Percentiles rank a stretch among this genome's conserved stretches.
These are phyloP conservation scores for Fonsecaea multimorphosa DNA, from an alignment of 2,329 filamentous ascomycete genomes.

Conservation along the genomic window DNA sequence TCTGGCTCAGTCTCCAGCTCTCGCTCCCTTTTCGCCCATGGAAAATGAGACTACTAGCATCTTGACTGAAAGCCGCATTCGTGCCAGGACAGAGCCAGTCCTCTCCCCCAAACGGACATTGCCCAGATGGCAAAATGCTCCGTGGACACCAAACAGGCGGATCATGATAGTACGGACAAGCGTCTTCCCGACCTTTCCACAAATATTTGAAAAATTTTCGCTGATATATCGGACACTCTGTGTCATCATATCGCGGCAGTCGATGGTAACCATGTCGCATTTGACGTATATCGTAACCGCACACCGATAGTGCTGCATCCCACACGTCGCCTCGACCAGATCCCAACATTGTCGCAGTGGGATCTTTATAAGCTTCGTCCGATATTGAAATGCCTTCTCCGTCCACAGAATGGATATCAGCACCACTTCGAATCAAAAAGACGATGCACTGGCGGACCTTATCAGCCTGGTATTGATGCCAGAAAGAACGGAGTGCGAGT, in stretches of 20 bases:
- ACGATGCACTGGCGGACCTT: not conserved
- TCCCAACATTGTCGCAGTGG: not conserved
- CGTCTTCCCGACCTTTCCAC: conserved; percentile 9
- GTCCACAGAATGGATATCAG: not conserved
- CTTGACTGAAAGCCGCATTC: not conserved
- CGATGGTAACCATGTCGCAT: conserved; percentile 1
- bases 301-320: conserved; percentile 1
- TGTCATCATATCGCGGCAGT: not conserved
- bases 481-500: not conserved
- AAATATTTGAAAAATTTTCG: not conserved
- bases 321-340: not conserved
- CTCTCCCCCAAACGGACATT: not conserved
- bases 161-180: conserved; percentile 5
- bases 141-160: conserved; percentile 9
- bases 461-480: not conserved
- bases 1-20: too few relatives aligned
- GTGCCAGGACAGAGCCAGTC: not conserved
- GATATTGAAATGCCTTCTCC: not conserved
- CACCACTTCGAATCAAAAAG: not conserved
- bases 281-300: not conserved
- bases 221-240: not conserved
- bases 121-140: not conserved
- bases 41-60: not conserved
- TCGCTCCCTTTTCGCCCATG: not conserved
- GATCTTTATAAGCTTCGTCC: not conserved